Base-by-base conservation (phyloP, 2,329 filamentous ascomycete genomes). In the Colletotrichum sp. region DNA sequence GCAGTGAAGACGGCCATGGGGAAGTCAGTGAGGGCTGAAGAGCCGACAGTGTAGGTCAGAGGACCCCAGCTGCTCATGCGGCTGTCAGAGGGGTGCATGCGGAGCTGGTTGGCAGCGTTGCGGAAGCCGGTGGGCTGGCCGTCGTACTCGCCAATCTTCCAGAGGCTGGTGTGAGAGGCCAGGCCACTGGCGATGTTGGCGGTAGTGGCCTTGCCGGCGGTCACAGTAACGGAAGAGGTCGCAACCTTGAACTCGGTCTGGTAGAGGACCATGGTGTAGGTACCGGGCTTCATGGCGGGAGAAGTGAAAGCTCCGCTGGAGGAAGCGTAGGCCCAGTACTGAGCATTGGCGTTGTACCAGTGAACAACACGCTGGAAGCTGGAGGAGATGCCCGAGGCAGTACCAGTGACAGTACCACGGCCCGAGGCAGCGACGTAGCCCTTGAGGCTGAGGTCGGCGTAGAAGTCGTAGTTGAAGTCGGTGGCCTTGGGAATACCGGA, bases 181-280 rank as follows among this genome's bases (percentile, higher is more conserved):
- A 83, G 36, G 3, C 85, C 84, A 36, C 88, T 88, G 4, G 88
- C 87, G 63, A 92, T 92, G 80, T 89, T 87, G 66, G 87, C 86
- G 5, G 85, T 87, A 0, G 87, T 87, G 1, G 87, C 86, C 36
- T 83, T 82, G 6, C 90, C 90, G 2, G 89, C 88, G 3, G 84
- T 85, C 55, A 93, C 90, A 0, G 83, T 85, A 18, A 91, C 88
- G 8, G 83, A 85, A 28, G 85, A 83, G 4, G 87, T 86, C 6
- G 89, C 90, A 10, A 92, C 89, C 77, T 88, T 86, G 80, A 89
- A 89, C 81, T 93, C 91, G 21, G 86, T 88, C 78, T 91, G 90
- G 83, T 92, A 93, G 49, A 94, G 87, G 6, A 92, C 89, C 88
- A 93, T 92, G n/a, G 90, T 93, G 84, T 94, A 94, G 1, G 90